Percentiles rank a stretch among this genome's conserved stretches.
These are phyloP conservation scores for Trypanosoma rangeli DNA, from an alignment of 208 protist genomes.

Conservation along the genomic window DNA sequence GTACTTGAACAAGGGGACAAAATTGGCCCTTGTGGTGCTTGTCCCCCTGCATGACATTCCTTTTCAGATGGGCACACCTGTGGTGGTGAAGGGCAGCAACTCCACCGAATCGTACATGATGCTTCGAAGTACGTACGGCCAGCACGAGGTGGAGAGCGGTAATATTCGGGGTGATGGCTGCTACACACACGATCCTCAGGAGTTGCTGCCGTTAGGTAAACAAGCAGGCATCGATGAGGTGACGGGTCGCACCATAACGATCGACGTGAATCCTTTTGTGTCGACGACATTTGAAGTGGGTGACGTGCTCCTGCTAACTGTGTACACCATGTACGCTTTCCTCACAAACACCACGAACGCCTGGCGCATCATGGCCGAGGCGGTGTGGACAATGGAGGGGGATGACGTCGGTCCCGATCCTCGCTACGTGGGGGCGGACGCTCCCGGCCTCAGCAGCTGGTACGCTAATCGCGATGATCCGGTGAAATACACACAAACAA, in stretches of 20 bases:
- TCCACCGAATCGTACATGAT: conserved; percentile 51
- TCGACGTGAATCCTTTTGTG: conserved; percentile 76
- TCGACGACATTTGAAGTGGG: conserved; percentile 66
- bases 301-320: conserved; percentile 78
- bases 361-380: conserved; percentile 74
- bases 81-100: conserved; percentile 82
- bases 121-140: conserved; percentile 77
- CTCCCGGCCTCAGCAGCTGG: conserved; percentile 59
- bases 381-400: conserved; percentile 86
- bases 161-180: conserved; percentile 73
- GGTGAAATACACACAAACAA: conserved; percentile 47
- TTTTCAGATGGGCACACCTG: conserved; percentile 69
- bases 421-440: conserved; percentile 60
- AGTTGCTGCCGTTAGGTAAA: conserved; percentile 75
- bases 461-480: conserved; percentile 47
- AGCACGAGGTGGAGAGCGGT: conserved; percentile 80
- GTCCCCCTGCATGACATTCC: conserved; percentile 83
- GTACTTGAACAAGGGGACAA: conserved; percentile 74
- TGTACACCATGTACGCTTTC: conserved; percentile 86
- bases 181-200: conserved; percentile 67
- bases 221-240: conserved; percentile 48
- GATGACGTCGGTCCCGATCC: conserved; percentile 83
- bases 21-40: conserved; percentile 70
- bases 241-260: conserved; percentile 54
- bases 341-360: conserved; percentile 70